Evolutionary conservation across 2,329 filamentous ascomycete genomes (phyloP), one percentile per base, ranked within the genome.

Genomic region (Amphichorda felina): DNA sequence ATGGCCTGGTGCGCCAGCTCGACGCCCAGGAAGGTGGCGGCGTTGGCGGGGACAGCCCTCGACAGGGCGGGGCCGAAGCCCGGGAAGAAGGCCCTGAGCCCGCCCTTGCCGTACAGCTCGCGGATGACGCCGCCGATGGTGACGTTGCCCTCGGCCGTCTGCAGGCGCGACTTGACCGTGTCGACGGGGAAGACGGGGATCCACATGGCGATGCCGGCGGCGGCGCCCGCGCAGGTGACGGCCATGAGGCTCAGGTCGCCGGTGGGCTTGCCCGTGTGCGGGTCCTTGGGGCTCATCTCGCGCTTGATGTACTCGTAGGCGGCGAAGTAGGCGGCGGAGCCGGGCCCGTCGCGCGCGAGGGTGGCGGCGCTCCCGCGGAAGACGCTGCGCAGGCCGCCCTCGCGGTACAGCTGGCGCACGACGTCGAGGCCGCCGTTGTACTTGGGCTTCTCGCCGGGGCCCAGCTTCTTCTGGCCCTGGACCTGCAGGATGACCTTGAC

Each of bases 401-500:
- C 83, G 48, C 75, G 75, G 72, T 95, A 96, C 25, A 98, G 72
- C 62, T 95, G 88, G 45, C 83, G 77, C 19, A 95, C 91, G 33
- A 96, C 91, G 60, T 96, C 91, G 35, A 83, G 43, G 40, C 83
- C 87, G 52, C 88, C 88, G 30, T 70, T 73, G 70, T 96, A 96
- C 53, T 84, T 86, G 13, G 87, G 88, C 61, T 94, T 93, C 65
- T 95, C 82, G 51, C 88, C 89, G 0, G 88, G 84, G 1, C 79
- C 77, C 28, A 91, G 79, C 59, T 85, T 75, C 62, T 88, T 87
- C 61, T 95, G 87, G 51, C 87, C 88, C 63, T 96, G 91, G 46
- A 96, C 93, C 60, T 98, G 91, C 2, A 98, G 79, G 43, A 98
- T 87, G 38, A 98, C 89, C 64, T 98, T 98, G 49, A 98, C 87